Evolutionary conservation across 1,284 basidiomycete genomes (phyloP), one percentile per base, ranked within the genome.

Genomic region (Apiotrichum akiyoshidainum): DNA sequence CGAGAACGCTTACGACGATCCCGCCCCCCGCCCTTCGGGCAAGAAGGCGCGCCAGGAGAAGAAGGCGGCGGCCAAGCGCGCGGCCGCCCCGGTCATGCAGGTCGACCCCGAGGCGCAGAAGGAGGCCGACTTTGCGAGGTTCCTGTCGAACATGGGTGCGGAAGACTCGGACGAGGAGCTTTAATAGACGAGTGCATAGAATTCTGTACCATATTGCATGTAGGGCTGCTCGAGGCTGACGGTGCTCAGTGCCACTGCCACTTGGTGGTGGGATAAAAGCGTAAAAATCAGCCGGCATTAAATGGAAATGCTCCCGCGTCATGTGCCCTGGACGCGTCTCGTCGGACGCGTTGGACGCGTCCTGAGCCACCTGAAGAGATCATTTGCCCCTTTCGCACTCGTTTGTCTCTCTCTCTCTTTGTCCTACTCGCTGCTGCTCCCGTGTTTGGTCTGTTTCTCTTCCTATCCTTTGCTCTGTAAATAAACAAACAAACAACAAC

Each of bases 111-210:
- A 71, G 52, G 57, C 48, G 49, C 67, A 65, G 62, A 75, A 75
- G 64, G 77, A 77, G 63, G 58, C 64, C 22, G 77, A 78, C 33
- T 78, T 78, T 68, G 75, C 74, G 19, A 71, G 61, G 47, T 78
- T 78, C 65, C 66, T 78, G 50, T 64, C 73, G 22, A 69, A 63
- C 31, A 72, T 78, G 52, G 75, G 75, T 46, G 75, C 46, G 37
- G 53, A 40, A 16, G 53, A 54, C 34, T 54, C 53, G 21, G 53
- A 54, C 44, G 53, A 54, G 46, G 53, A 54, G 53, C 53, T 54
- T 11, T 54, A 54, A 12, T 48, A 48, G 46, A 47, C 13, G 45
- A 47, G 16, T 40, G 19, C 16, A 40, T 5, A 22, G 22, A 8
- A 19, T 17, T 10, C 47, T 49, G 34, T 49, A 34, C 12, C 19